Base-by-base conservation (phyloP, 495 filamentous ascomycete species). In the Hyaloscypha bicolor region DNA sequence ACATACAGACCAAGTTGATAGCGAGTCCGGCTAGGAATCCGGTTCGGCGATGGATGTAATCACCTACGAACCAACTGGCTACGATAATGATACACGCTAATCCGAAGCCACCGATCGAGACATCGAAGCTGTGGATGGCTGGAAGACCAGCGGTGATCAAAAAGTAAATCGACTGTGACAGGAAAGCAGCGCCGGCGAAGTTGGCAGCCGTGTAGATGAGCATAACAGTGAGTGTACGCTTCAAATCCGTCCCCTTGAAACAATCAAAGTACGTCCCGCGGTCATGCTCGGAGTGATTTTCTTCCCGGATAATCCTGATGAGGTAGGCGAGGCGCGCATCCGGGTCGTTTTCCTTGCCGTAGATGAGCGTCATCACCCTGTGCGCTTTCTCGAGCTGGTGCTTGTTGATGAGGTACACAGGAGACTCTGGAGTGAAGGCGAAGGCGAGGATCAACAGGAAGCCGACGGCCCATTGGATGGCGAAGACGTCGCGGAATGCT, bases 381-480 rank as follows among this genome's bases (percentile, higher is more conserved):
- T 53, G 56, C 4, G 66, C 66, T 12, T 52, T 37, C n/a, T 68
- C 66, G 9, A 25, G 14, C 52, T 35, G 56, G n/a, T 60, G 60
- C 19, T 58, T 58, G 16, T 58, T 30, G 31, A 65, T 22, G 45
- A 69, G 42, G 31, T 51, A 69, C 3, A 57, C 55, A 21, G 63
- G 67, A n/a, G 66, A 79, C 42, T 83, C 81, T 1, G 84, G 84
- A 19, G 77, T 79, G 48, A 85, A 80, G 9, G 21, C 39, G 56
- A 53, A 78, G 69, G 2, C 69, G 70, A 39, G 83, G 65, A 11
- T 80, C 72, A 8, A 85, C 71, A 0, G 79, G 71, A 45, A 81
- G 73, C 1, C 82, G 81, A 83, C 83, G 86, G 82, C 67, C 83
- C 84, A 87, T 70, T 86, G 85, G 6, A 86, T 66, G 6, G 81